Percentiles rank a stretch among this genome's conserved stretches.
phyloP scores from a whole-genome alignment of 345 rosid genomes.

The Adansonia digitata region DNA sequence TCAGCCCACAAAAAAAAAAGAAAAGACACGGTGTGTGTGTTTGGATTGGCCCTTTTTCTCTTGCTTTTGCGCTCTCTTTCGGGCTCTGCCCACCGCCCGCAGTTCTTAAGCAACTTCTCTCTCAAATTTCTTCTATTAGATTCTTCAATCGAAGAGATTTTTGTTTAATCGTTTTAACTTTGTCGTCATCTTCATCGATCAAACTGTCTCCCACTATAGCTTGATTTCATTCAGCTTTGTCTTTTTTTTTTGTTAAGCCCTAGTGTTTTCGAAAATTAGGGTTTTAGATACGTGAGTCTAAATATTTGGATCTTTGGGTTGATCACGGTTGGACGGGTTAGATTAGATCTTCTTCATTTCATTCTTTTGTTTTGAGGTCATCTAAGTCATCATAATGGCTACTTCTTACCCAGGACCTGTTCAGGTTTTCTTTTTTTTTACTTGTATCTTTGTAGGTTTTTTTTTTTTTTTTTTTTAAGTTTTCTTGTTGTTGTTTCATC shows the following conservation, averaged over 20 bases:
- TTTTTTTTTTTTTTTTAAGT: background rate
- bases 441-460: background rate
- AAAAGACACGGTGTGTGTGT: too few relatives aligned
- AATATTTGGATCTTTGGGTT: background rate
- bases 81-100: background rate
- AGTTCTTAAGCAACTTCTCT: background rate
- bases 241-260: background rate
- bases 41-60: background rate
- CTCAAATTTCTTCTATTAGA: background rate
- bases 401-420: constrained; percentile 9
- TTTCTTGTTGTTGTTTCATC: background rate
- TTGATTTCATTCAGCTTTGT: background rate
- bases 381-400: background rate
- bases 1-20: too few relatives aligned
- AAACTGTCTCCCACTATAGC: background rate
- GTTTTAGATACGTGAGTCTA: background rate
- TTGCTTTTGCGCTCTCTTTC: too few relatives aligned
- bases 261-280: background rate
- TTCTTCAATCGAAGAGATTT: background rate
- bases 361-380: background rate
- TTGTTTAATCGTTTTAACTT: too few relatives aligned
- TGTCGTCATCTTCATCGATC: background rate
- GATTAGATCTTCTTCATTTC: background rate
- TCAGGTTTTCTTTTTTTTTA: background rate
- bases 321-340: background rate